Conservation (phyloP, 148 eudicot genomes). For the Nepenthes mirabilis region DNA sequence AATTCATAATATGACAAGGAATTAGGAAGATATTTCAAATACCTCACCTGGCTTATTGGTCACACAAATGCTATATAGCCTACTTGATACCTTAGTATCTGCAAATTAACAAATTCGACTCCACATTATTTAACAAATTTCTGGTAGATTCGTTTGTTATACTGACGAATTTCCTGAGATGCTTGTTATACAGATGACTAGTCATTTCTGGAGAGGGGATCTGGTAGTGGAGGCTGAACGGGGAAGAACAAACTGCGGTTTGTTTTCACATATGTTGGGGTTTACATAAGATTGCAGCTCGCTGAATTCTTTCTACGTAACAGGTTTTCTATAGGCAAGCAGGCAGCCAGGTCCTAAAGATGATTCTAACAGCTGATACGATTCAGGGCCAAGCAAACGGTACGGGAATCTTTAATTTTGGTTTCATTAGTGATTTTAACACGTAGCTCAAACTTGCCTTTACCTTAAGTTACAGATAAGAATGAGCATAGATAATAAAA, state of each 20-base stretch:
- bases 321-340: neutral
- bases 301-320: neutral
- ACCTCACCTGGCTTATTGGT: too few relatives aligned
- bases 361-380: neutral
- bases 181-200: neutral
- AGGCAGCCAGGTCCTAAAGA: neutral
- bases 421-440: neutral
- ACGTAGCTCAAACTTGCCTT: too few relatives aligned
- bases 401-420: neutral
- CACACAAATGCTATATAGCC: too few relatives aligned
- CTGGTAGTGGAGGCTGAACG: neutral
- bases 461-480: too few relatives aligned
- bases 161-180: neutral
- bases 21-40: too few relatives aligned
- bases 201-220: neutral
- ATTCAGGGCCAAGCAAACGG: neutral
- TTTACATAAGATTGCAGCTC: neutral
- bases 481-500: too few relatives aligned
- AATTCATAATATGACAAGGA: too few relatives aligned
- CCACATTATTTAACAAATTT: too few relatives aligned
- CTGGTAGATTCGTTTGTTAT: neutral
- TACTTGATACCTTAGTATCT: too few relatives aligned
- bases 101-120: neutral
- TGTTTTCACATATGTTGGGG: neutral
- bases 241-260: conserved; percentile 1